Base-by-base conservation (phyloP, 1,284 basidiomycete genomes). In the Somion occarium region DNA sequence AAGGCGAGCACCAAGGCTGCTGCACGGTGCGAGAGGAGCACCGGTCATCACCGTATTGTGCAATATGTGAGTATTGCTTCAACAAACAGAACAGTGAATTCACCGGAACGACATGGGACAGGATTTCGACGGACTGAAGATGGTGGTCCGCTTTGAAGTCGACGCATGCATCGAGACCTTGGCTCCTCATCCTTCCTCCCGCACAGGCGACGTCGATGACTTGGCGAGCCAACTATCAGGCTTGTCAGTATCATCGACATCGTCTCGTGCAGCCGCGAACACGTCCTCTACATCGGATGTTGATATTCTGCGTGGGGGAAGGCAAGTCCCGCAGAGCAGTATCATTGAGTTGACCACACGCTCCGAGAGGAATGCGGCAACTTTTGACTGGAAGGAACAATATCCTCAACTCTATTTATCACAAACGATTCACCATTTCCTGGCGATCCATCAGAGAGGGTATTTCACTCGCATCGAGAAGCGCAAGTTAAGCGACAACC, bases 71-170 rank as follows among this genome's bases (percentile, higher is more conserved):
- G 58, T 44, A 5, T 30, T 26, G 19, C 13, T 5, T 12, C 15
- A 34, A 18, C 39, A 41, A 5, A 19, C 38, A 5, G 7, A 18
- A 18, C 7, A 15, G 24, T 9, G 42, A 24, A 43, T 43, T 43
- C 19, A 22, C 23, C 13, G 15, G 13, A 3, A 3, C 23, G 9
- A 9, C 39, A 7, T 43, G n/a, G 3, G 42, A 22, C 48, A 80
- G 75, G 70, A 78, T 52, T 62, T 80, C 23, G 69, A 68, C 46
- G 74, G 72, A 2, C 54, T 80, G 30, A 75, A 72, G 44, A 69
- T 80, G 65, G 70, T 80, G 5, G 74, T 82, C 24, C 66, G 78
- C 11, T 76, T 70, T 56, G 73, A 76, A 54, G 75, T 78, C 13
- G 77, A 78, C 54, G 76, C 76, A 7, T 76, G 67, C 51, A 55